Base-by-base conservation (phyloP, 192 early-diverging fungal genomes). In the Endogone sp. region DNA sequence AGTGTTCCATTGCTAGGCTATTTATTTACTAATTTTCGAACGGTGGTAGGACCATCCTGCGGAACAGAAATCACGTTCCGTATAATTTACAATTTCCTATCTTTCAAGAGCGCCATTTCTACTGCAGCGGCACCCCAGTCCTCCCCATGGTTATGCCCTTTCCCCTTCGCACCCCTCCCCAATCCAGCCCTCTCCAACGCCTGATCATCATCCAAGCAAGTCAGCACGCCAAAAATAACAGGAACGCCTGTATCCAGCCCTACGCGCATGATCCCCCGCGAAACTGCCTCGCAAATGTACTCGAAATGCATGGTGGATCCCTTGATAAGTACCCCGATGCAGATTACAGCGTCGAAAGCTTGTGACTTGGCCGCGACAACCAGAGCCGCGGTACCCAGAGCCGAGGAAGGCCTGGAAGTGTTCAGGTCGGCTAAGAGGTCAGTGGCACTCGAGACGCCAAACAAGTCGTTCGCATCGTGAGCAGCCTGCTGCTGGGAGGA, bases 241-340 rank as follows among this genome's bases (percentile, higher is more conserved):
- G 98, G 98, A 2, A 91, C 82, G 9, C 85, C 85, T 0, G 89
- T 85, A 61, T 98, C 95, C 54, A 99, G 78, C 3, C 94, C 92
- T 25, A 99, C 97, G n/a, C 91, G 83, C 95, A 98, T 99, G 49
- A 99, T 81, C 0, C 96, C 98, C 21, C 95, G 92, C 32, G 85
- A 88, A 2, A 91, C 88, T 0, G 97, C 93, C 59, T 99, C 98
- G n/a, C 91, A 87, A 65, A 99, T 99, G 76, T 99, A 99, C 81
- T 98, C 98, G 87, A 98, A 99, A 69, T 99, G 98, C 88, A 96
- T 94, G 21, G 98, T 99, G 62, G 88, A 85, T 66, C 98, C 98
- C 89, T 98, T 99, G 86, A 99, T 98, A 60, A 99, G 87, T 23
- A 99, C 94, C 30, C 98, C 98, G 75, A 99, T 91, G 65, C 91